A percentile compares a stretch with the other conserved stretches of the same genome.
Evolutionary conservation across 768 basidiomycete genomes (phyloP).

Genomic region (Pisolithus sp.): DNA sequence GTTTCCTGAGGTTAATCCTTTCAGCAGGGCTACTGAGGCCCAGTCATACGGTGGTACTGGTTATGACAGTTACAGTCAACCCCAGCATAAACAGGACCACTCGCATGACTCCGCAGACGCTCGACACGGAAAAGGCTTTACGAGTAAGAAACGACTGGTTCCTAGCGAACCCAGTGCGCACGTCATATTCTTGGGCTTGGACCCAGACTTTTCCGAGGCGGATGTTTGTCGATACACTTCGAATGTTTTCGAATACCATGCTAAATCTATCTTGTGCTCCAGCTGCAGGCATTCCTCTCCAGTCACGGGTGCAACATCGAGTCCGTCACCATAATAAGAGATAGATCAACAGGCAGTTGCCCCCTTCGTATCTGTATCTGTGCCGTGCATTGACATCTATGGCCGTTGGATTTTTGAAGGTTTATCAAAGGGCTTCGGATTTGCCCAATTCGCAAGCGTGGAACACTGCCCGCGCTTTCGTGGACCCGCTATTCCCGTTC

Average conservation of each 20-base stretch:
- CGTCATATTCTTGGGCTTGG: conserved; percentile 92
- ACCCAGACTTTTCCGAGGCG: conserved; percentile 87
- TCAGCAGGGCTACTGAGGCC: conserved; percentile 46
- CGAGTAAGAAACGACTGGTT: conserved; percentile 66
- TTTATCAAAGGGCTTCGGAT: conserved; percentile 93
- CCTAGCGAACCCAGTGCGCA: conserved; percentile 87
- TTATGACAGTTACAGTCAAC: conserved; percentile 34
- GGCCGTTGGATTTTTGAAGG: conserved; percentile 71
- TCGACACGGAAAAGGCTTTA: conserved; percentile 35
- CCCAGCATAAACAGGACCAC: conserved; percentile 26
- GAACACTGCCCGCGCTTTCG: conserved; percentile 88
- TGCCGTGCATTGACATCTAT: conserved; percentile 69
- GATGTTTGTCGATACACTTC: conserved; percentile 61
- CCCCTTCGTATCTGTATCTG: conserved; percentile 64
- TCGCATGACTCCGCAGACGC: conserved; percentile 49
- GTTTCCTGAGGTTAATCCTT: conserved; percentile 5
- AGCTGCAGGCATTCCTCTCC: conserved; percentile 77
- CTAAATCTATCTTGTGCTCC: conserved; percentile 31
- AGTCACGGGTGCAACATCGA: conserved; percentile 70
- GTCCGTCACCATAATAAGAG: conserved; percentile 92
- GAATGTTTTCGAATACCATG: conserved; percentile 30
- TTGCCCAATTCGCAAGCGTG: conserved; percentile 84
- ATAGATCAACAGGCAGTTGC: conserved; percentile 93
- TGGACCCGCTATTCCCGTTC: conserved; percentile 86
- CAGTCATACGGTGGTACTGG: conserved; percentile 44